Evolutionary conservation across 2,329 filamentous ascomycete genomes (phyloP).

Genomic region (Trichoderma polysporum): DNA sequence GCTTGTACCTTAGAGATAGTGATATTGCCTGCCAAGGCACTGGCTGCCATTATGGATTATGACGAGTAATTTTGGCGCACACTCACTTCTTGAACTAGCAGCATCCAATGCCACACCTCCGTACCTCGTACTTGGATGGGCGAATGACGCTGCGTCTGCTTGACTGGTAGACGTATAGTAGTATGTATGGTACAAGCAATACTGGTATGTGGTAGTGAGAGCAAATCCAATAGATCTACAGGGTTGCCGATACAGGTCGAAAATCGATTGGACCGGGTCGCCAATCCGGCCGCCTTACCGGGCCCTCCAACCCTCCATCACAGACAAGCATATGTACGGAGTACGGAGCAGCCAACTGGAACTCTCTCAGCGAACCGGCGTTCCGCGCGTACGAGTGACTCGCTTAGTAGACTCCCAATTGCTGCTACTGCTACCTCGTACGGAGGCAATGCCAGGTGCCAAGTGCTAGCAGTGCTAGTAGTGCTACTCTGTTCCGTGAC

Average conservation of each 20-base stretch:
- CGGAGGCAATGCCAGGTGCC: background rate
- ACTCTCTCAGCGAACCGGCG: background rate
- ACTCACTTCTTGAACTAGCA: background rate
- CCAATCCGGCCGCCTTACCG: conserved; percentile 16
- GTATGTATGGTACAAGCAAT: background rate
- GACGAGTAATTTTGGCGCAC: background rate
- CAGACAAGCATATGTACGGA: conserved; percentile 2
- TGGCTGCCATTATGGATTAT: background rate
- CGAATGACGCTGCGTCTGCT: background rate
- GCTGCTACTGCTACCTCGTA: background rate
- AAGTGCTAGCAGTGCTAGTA: background rate
- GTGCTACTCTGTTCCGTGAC: background rate
- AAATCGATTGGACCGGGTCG: conserved; percentile 16
- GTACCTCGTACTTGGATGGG: background rate
- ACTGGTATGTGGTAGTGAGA: background rate
- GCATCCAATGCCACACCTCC: background rate
- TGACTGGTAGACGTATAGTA: background rate
- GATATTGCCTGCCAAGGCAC: no score
- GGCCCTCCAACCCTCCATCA: conserved; percentile 9
- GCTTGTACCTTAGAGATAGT: no score
- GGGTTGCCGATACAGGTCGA: conserved; percentile 10
- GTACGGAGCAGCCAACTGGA: background rate
- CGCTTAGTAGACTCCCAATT: background rate
- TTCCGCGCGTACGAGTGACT: background rate
- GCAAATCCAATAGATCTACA: conserved; percentile 14